Percentiles rank a stretch among this genome's conserved stretches.
Evolutionary conservation across 805 yeast species (phyloP).

Genomic region (Grigorovia humatica): DNA sequence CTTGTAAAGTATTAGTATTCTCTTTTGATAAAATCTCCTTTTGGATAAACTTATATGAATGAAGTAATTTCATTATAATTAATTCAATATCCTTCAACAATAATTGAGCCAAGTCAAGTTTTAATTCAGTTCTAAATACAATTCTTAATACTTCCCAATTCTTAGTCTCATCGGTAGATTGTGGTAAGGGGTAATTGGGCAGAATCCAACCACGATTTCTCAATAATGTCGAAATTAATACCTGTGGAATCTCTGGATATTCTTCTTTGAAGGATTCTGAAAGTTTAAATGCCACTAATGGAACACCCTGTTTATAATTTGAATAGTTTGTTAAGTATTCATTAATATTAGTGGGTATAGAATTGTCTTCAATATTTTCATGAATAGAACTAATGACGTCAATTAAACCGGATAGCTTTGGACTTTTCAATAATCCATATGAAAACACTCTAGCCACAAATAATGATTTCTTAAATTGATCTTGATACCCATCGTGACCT

Average conservation of each 20-base stretch:
- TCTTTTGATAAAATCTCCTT: slow-evolving; percentile 2
- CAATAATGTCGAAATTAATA: slow-evolving; percentile 57
- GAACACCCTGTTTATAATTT: slow-evolving; percentile 63
- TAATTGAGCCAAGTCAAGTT: slow-evolving; percentile 32
- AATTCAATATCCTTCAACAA: slow-evolving; percentile 16
- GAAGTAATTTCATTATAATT: slow-evolving; percentile 13
- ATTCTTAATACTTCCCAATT: slow-evolving; percentile 68
- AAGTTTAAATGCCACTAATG: slow-evolving; percentile 80
- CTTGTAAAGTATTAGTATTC: slow-evolving; percentile 2
- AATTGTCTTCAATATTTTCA: slow-evolving; percentile 36
- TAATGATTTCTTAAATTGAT: slow-evolving; percentile 51
- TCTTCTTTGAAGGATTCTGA: slow-evolving; percentile 43
- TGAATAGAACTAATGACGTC: slow-evolving; percentile 73
- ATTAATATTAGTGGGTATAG: slow-evolving; percentile 14
- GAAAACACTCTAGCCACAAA: slow-evolving; percentile 59
- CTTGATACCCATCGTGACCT: slow-evolving; percentile 64
- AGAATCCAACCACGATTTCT: slow-evolving; percentile 79
- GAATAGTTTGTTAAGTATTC: slow-evolving; percentile 31
- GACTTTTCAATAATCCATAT: slow-evolving; percentile 36
- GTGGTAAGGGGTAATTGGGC: slow-evolving; percentile 81
- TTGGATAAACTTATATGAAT: slow-evolving; percentile 11
- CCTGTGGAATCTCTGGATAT: slow-evolving; percentile 78
- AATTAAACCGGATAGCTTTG: slow-evolving; percentile 56
- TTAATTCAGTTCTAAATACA: slow-evolving; percentile 65
- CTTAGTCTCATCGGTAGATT: slow-evolving; percentile 34